phyloP scores from a whole-genome alignment of 192 early-diverging fungal species.

The Lobosporangium transversale region DNA sequence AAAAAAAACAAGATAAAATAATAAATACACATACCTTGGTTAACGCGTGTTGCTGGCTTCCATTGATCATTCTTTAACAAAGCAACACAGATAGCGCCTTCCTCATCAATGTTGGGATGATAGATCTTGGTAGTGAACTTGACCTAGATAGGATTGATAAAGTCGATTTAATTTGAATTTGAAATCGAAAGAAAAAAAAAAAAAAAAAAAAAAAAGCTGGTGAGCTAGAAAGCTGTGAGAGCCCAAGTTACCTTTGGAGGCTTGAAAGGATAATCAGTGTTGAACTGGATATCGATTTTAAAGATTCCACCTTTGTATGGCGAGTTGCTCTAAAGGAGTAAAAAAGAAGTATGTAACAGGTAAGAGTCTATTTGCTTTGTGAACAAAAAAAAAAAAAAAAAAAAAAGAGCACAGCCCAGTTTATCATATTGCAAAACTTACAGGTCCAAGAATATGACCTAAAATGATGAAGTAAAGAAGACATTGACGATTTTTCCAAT shows the following conservation, averaged over 20 bases:
- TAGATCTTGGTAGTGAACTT: constrained; percentile 83
- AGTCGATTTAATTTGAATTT: no score
- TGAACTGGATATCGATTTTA: constrained; percentile 74
- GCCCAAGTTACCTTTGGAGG: constrained; percentile 68
- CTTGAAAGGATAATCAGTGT: constrained; percentile 83
- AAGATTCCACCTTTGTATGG: constrained; percentile 80
- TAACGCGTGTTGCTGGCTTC: constrained; percentile 83
- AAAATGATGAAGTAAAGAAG: neutral
- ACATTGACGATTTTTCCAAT: neutral
- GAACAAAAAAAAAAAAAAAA: neutral
- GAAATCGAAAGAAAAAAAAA: neutral
- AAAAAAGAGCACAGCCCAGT: neutral
- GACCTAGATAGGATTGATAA: no score
- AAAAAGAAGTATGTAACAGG: neutral
- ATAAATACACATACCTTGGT: constrained; percentile 60
- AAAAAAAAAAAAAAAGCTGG: neutral
- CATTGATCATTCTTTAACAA: constrained; percentile 83
- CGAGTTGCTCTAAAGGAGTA: constrained; percentile 55
- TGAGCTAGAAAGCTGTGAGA: neutral
- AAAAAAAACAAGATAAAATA: constrained; percentile 7
- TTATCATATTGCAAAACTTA: constrained; percentile 58
- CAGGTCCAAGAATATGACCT: constrained; percentile 65
- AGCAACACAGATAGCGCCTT: constrained; percentile 81
- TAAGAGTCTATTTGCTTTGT: neutral
- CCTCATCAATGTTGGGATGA: constrained; percentile 86